Evolutionary conservation across 2,329 filamentous ascomycete species (phyloP), one percentile per base, ranked within the genome.

Genomic region (Alternaria postmessia): DNA sequence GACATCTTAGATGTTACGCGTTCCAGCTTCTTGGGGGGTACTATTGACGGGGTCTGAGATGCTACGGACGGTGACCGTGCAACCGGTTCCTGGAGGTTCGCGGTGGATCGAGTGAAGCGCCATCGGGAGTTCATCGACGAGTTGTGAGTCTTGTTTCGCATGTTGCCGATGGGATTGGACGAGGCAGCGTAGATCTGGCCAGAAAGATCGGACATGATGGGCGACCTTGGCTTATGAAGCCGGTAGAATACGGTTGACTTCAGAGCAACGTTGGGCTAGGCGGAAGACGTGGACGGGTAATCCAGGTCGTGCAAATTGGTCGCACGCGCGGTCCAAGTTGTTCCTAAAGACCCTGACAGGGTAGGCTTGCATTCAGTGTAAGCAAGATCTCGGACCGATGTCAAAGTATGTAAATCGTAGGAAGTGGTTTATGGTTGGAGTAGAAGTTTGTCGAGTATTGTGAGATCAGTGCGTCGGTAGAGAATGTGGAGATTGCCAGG

Each of bases 1-100:
- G 82, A 83, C 79, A 84, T 81, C 56, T 78, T 83, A n/a, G 78
- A 80, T 18, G 75, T 59, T 4, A 73, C 59, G 41, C 72, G 72
- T 57, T 77, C 75, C 11, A 75, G 61, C 51, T 73, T 78, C 7
- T 69, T 66, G 14, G 61, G 46, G n/a, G 68, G 59, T 52, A 66
- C 65, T 14, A 24, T 60, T 5, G 63, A 59, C 12, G 52, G 34
- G 12, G 61, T 47, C 30, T 57, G 62, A 6, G 62, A 49, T 30
- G 54, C 51, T 22, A 54, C 52, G 12, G 62, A 63, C 9, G 61
- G 26, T 20, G 66, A 48, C 48, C 64, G 65, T 14, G 51, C 44
- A 11, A 57, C 57, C 20, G 66, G 61, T n/a, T 74, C 66, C 46
- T 60, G 65, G n/a, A 76, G 66, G 61, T 73, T 76, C 38, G 67